Evolutionary conservation across 2,329 filamentous ascomycete genomes (phyloP).

Genomic region (Aspergillus sp.): DNA sequence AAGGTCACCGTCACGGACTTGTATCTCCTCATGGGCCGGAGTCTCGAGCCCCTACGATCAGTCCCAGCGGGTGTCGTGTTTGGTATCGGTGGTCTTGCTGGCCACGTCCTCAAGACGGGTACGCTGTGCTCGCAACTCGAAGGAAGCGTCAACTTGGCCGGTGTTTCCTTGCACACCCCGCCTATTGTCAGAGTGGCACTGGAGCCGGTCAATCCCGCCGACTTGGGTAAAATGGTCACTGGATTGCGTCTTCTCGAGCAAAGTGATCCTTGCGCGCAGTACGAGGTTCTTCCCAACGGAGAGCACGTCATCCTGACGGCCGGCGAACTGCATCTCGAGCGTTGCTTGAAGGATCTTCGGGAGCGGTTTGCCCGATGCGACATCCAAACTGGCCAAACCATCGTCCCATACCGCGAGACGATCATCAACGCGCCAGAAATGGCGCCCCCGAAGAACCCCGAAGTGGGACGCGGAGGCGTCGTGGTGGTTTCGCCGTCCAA

Average conservation of each 20-base stretch:
- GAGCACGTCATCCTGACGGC: constrained; percentile 95
- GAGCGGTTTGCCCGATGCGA: constrained; percentile 93
- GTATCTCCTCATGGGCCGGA: constrained; percentile 94
- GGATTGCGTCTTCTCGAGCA: constrained; percentile 86
- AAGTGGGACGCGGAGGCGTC: constrained; percentile 79
- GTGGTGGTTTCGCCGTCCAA: constrained; percentile 77
- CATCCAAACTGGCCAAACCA: constrained; percentile 88
- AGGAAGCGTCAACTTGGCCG: constrained; percentile 86
- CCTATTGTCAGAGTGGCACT: constrained; percentile 94
- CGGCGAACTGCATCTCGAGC: constrained; percentile 89
- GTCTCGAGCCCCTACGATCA: constrained; percentile 75
- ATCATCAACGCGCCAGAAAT: constrained; percentile 88
- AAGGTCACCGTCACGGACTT: constrained; percentile 83
- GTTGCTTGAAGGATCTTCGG: constrained; percentile 87
- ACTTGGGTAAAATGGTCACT: constrained; percentile 91
- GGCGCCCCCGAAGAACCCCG: constrained; percentile 81
- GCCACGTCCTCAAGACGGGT: constrained; percentile 91
- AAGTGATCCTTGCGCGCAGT: constrained; percentile 92
- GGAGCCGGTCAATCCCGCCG: constrained; percentile 86
- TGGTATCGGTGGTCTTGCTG: constrained; percentile 88
- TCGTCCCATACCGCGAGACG: constrained; percentile 93
- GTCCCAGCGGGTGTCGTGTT: constrained; percentile 95
- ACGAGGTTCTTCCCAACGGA: constrained; percentile 87
- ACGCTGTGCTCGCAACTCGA: constrained; percentile 86
- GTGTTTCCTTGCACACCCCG: constrained; percentile 74